Evolutionary conservation across 345 rosid genomes (phyloP), one percentile per base, ranked within the genome.

Genomic region (Eucalyptus coolabah): DNA sequence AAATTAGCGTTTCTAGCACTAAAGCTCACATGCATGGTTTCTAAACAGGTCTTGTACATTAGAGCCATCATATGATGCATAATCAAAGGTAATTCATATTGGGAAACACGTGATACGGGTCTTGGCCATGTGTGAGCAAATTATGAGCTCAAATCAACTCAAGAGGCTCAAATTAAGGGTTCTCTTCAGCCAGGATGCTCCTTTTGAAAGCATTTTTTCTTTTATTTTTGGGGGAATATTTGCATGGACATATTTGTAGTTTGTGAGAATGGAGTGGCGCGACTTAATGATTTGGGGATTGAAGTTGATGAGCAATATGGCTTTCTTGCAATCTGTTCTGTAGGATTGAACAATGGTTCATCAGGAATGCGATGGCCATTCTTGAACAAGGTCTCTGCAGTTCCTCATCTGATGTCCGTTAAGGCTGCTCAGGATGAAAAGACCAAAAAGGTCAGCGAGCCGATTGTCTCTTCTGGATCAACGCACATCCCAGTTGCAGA

Each of bases 361-460:
- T 37, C 83, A 56, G 88, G 80, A 59, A 87, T 90, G 14, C 94
- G 89, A 47, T 92, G 95, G 96, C 93, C 96, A 60, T 93, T 92
- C 89, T 56, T 90, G 65, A 92, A 90, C 91, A 92, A 93, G 91
- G 92, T 91, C 85, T 91, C 93, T 86, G 91, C 94, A 49, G 89
- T 91, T 90, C 90, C 94, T 86, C 93, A 93, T 11, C 69, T 89
- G 87, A 93, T 92, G 94, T 89, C 92, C 47, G 91, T 95, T 40
- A 93, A 91, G 91, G 90, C 89, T 90, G 86, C 90, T 90, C 95
- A 90, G 89, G 96, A 92, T 65, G 93, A 94, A 77, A 92, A 92
- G 92, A 85, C 65, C 54, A 89, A 88, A 59, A 93, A 90, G 89
- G 45, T 87, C 86, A 88, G 92, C 87, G 42, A 40, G 26, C 65